Base-by-base conservation (phyloP, 2,329 filamentous ascomycete species). In the Drechslerella coelobrocha region DNA sequence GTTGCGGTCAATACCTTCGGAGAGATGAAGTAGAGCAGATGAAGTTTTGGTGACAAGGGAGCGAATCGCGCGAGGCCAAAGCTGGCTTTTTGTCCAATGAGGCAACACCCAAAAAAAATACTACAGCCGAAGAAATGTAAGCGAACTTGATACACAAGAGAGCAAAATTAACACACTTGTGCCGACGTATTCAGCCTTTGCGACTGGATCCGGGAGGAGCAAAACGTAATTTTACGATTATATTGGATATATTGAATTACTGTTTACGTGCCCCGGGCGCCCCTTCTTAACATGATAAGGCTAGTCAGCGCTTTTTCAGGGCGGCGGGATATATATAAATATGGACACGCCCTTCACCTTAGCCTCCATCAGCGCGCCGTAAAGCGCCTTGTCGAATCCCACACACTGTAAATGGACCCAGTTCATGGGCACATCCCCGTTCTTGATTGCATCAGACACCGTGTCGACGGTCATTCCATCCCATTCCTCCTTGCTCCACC, bases 381-480 rank as follows among this genome's bases (percentile, higher is more conserved):
- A 71, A 17, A 71, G 39, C 6, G 1, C 53, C 23, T 14, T 17
- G 9, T 71, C 59, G 6, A 57, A 71, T 17, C 59, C 66, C 4
- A 71, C 66, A 29, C 66, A 71, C 23, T 51, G 59, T 29, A 71
- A 19, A 48, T 71, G 66, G 12, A 63, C 52, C 66, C 66, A 71
- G n/a, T 60, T 26, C 66, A 71, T 71, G 1, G 59, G 59, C 10
- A 71, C 29, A 2, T 19, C 34, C 1, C 66, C 59, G 1, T n/a
- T 24, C 29, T 59, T 10, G 37, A 71, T 53, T 10, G 23, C 51
- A 0, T 34, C 14, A 29, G 45, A 59, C 10, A 63, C 29, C n/a
- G 43, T 29, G 29, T 59, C 53, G 0, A 47, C 45, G 7, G 60
- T 53, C 10, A 39, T 47, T 6, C 21, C 23, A 3, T 50, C 51